phyloP scores from a whole-genome alignment of 805 yeast species.

The Starmerella scarabaei region DNA sequence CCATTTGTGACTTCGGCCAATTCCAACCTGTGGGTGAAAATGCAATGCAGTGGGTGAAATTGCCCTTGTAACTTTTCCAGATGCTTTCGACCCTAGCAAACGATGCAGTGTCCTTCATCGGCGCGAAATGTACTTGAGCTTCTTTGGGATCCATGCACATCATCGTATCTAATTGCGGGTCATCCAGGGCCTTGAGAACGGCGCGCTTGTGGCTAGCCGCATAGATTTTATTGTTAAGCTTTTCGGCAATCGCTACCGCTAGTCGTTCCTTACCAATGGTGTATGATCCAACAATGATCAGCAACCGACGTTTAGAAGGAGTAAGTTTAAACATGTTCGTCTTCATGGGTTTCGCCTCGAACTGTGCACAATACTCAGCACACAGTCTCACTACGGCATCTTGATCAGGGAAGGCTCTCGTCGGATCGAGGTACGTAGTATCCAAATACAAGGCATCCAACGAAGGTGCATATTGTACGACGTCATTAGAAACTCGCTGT shows the following conservation, averaged over 20 bases:
- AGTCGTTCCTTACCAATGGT: slow-evolving; percentile 85
- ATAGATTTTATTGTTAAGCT: slow-evolving; percentile 27
- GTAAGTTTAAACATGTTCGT: slow-evolving; percentile 13
- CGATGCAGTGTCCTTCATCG: slow-evolving; percentile 41
- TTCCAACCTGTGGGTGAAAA: slow-evolving; percentile 90
- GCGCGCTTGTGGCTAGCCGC: slow-evolving; percentile 38
- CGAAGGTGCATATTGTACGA: slow-evolving; percentile 4
- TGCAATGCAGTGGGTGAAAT: slow-evolving; percentile 54
- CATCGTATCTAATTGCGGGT: slow-evolving; percentile 28
- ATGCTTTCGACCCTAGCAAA: slow-evolving; percentile 34
- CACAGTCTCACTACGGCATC: slow-evolving; percentile 47
- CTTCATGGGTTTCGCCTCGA: slow-evolving; percentile 27
- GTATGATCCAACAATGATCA: slow-evolving; percentile 73
- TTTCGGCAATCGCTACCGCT: slow-evolving; percentile 40
- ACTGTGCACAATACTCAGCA: slow-evolving; percentile 37
- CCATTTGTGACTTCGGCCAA: slow-evolving; percentile 28
- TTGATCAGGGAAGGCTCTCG: slow-evolving; percentile 67
- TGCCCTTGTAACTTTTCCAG: slow-evolving; percentile 34
- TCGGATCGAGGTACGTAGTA: slow-evolving; percentile 75
- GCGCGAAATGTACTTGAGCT: slow-evolving; percentile 58
- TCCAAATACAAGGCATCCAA: slow-evolving; percentile 56
- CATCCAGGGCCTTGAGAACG: slow-evolving; percentile 37
- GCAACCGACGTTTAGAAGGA: slow-evolving; percentile 27
- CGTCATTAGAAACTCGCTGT: slow-evolving; percentile 32
- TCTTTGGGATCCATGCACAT: slow-evolving; percentile 35